These are phyloP conservation scores for Zygosaccharomyces pseudorouxii DNA, from an alignment of 805 yeast genomes.

Conservation along the genomic window DNA sequence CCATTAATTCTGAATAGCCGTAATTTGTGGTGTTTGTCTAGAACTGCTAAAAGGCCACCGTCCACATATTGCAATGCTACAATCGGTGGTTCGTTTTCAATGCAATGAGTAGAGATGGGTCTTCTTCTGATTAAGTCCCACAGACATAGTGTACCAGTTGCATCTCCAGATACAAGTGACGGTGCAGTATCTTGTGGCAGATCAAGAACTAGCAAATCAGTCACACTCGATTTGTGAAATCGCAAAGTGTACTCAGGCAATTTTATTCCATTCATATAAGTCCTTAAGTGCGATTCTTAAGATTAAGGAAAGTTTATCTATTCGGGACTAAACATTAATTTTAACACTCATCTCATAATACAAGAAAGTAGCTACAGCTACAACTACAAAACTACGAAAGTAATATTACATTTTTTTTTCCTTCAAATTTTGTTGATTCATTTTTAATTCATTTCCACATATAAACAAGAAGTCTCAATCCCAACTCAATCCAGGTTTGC, in stretches of 20 bases:
- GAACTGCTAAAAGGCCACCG: slow-evolving; percentile 14
- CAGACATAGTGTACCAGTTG: slow-evolving; percentile 20
- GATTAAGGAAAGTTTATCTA: background rate
- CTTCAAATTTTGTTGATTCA: no score
- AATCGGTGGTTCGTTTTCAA: slow-evolving; percentile 16
- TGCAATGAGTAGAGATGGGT: slow-evolving; percentile 13
- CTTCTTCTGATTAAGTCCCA: slow-evolving; percentile 32
- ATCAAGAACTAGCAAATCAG: slow-evolving; percentile 11
- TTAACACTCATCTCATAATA: background rate
- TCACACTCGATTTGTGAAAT: slow-evolving; percentile 20
- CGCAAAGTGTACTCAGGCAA: slow-evolving; percentile 20
- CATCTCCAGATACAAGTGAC: slow-evolving; percentile 28
- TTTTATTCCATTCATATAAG: slow-evolving; percentile 5
- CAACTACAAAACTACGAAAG: background rate
- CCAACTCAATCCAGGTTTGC: background rate
- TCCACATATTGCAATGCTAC: slow-evolving; percentile 16
- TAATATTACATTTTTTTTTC: background rate
- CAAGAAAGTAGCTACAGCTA: background rate
- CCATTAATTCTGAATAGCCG: slow-evolving; percentile 17
- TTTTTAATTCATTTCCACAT: background rate
- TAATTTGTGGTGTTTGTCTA: slow-evolving; percentile 27
- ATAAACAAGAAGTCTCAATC: background rate
- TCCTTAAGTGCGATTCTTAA: background rate
- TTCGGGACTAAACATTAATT: background rate
- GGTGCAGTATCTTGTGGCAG: slow-evolving; percentile 11